A percentile compares a stretch with the other conserved stretches of the same genome.
phyloP scores from a whole-genome alignment of 148 eudicot species.

The Mesembryanthemum crystallinum region DNA sequence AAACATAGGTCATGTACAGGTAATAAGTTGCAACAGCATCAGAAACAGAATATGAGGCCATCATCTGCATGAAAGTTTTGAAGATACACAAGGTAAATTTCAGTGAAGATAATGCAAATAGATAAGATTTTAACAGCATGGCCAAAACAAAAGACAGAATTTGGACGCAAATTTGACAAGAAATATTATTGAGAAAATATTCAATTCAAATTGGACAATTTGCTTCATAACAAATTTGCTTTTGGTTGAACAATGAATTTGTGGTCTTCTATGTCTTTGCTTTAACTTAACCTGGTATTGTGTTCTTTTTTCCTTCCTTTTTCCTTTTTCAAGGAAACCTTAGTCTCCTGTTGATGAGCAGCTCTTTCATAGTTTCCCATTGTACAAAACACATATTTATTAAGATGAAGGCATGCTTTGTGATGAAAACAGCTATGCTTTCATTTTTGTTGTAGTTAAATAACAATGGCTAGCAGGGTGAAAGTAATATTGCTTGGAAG shows the following conservation, averaged over 20 bases:
- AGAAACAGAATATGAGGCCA: constrained; percentile 99
- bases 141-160: background rate
- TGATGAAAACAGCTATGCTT: background rate
- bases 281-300: too few relatives aligned
- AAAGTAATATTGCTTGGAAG: too few relatives aligned
- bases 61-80: constrained; percentile 62
- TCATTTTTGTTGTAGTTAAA: too few relatives aligned
- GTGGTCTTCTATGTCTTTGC: background rate
- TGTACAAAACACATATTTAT: background rate
- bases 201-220: background rate
- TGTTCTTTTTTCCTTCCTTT: background rate
- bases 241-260: background rate
- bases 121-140: background rate
- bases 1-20: constrained; percentile 97
- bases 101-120: constrained; percentile 11
- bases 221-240: background rate
- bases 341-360: background rate
- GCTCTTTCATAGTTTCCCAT: background rate
- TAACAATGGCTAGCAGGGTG: too few relatives aligned
- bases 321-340: background rate
- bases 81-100: constrained; percentile 21
- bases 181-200: background rate
- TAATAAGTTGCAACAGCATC: constrained; percentile 99
- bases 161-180: background rate
- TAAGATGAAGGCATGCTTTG: background rate